Evolutionary conservation across 768 basidiomycete genomes (phyloP).

Genomic region (Boletus bicolor): DNA sequence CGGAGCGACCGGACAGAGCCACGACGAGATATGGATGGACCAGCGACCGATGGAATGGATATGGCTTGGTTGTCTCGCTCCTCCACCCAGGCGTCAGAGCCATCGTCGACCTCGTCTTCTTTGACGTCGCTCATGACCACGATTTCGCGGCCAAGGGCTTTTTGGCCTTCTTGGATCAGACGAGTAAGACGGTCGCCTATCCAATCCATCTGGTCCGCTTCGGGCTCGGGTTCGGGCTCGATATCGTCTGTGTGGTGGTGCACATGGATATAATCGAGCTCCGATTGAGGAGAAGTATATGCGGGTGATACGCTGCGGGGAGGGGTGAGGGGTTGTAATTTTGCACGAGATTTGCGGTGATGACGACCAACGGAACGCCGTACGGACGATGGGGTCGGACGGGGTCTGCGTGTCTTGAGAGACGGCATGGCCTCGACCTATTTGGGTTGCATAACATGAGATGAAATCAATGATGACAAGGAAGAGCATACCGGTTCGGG

Average conservation of each 20-base stretch:
- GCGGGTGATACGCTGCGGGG: constrained; percentile 28
- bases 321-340: constrained; percentile 22
- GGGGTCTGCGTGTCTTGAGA: constrained; percentile 38
- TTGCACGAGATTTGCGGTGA: constrained; percentile 33
- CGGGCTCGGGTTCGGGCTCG: constrained; percentile 36
- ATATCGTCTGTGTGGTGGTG: constrained; percentile 32
- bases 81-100: constrained; percentile 72
- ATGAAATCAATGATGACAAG: constrained; percentile 2
- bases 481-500: constrained; percentile 33
- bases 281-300: constrained; percentile 35
- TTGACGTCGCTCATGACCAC: constrained; percentile 72
- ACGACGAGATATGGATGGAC: constrained; percentile 25
- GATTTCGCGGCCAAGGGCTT: constrained; percentile 71
- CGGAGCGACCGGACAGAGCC: constrained; percentile 28
- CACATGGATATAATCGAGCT: constrained; percentile 40
- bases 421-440: constrained; percentile 37
- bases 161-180: constrained; percentile 78
- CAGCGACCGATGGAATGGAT: neutral
- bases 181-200: constrained; percentile 65
- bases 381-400: constrained; percentile 28
- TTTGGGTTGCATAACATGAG: constrained; percentile 24
- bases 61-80: constrained; percentile 33
- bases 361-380: constrained; percentile 38
- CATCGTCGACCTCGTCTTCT: constrained; percentile 78
- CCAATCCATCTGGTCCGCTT: constrained; percentile 73